These are phyloP conservation scores for Rubroboletus pulcherrimus DNA, from an alignment of 768 basidiomycete genomes.

Conservation along the genomic window DNA sequence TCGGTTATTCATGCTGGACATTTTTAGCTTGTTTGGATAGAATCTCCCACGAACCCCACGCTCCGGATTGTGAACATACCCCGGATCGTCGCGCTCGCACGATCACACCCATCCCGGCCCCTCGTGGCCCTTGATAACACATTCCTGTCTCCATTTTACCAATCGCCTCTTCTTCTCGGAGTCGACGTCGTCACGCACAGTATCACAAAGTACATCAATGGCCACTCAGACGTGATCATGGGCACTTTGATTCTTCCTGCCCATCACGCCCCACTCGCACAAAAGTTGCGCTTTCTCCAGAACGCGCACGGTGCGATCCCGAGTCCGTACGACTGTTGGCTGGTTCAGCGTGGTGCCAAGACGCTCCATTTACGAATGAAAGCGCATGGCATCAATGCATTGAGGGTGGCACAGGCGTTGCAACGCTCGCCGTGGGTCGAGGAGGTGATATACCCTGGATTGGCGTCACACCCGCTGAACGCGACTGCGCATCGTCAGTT, in stretches of 20 bases:
- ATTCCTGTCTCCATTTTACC: slow-evolving; percentile 89
- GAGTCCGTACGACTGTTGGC: slow-evolving; percentile 84
- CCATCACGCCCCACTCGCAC: slow-evolving; percentile 43
- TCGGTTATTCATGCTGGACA: background rate
- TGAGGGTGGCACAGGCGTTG: slow-evolving; percentile 67
- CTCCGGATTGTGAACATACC: slow-evolving; percentile 81
- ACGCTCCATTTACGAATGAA: slow-evolving; percentile 88
- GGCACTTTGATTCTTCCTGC: slow-evolving; percentile 74
- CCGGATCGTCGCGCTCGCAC: slow-evolving; percentile 63
- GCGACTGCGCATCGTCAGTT: slow-evolving; percentile 59
- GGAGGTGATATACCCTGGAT: slow-evolving; percentile 83
- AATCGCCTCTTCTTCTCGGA: slow-evolving; percentile 77
- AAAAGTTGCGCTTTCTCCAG: slow-evolving; percentile 79
- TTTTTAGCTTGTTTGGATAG: slow-evolving; percentile 84
- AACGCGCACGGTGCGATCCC: slow-evolving; percentile 86
- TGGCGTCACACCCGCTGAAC: slow-evolving; percentile 63
- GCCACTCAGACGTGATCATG: slow-evolving; percentile 92
- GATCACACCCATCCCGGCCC: slow-evolving; percentile 58
- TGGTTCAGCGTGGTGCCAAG: slow-evolving; percentile 87
- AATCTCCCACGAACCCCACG: slow-evolving; percentile 93
- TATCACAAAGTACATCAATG: slow-evolving; percentile 89
- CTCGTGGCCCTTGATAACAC: slow-evolving; percentile 92
- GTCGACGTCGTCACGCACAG: slow-evolving; percentile 86
- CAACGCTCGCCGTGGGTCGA: slow-evolving; percentile 56
- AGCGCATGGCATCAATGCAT: slow-evolving; percentile 79